phyloP scores from a whole-genome alignment of 192 early-diverging fungal genomes.

The Coemansia umbellata region DNA sequence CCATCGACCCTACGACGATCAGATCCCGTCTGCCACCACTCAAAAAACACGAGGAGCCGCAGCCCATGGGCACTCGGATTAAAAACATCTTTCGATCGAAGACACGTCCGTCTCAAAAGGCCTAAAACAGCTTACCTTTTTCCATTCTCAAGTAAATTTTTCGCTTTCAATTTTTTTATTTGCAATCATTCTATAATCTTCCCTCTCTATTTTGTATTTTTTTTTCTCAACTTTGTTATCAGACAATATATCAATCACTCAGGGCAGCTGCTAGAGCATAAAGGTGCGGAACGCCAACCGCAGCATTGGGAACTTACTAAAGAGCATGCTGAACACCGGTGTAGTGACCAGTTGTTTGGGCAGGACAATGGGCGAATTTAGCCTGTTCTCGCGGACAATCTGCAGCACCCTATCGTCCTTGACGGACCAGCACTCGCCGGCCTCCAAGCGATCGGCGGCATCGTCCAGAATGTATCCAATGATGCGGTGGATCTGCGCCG shows the following conservation, averaged over 20 bases:
- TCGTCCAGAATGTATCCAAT: conserved; percentile 48
- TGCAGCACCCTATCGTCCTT: conserved; percentile 23
- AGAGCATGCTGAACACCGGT: conserved; percentile 34
- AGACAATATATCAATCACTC: background rate
- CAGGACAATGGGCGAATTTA: conserved; percentile 36
- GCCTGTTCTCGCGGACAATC: conserved; percentile 38
- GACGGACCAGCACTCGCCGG: conserved; percentile 34
- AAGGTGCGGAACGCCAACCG: conserved; percentile 45
- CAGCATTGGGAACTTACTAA: conserved; percentile 40
- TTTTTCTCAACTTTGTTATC: background rate
- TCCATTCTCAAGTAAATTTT: background rate
- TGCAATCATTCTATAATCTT: background rate
- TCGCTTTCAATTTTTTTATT: background rate
- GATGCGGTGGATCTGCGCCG: conserved; percentile 37
- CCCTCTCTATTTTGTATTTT: background rate
- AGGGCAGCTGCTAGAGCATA: conserved; percentile 25
- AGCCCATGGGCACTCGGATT: conserved; percentile 31
- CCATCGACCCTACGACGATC: conserved; percentile 17
- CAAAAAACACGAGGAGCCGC: conserved; percentile 20
- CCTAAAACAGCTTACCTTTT: background rate
- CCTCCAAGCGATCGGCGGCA: conserved; percentile 26
- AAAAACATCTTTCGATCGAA: conserved; percentile 41
- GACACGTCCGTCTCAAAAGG: conserved; percentile 17
- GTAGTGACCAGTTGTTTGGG: conserved; percentile 42
- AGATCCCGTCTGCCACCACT: conserved; percentile 26